These are phyloP conservation scores for Rosa hybrid DNA, from an alignment of 331 rosid species.

Conservation along the genomic window DNA sequence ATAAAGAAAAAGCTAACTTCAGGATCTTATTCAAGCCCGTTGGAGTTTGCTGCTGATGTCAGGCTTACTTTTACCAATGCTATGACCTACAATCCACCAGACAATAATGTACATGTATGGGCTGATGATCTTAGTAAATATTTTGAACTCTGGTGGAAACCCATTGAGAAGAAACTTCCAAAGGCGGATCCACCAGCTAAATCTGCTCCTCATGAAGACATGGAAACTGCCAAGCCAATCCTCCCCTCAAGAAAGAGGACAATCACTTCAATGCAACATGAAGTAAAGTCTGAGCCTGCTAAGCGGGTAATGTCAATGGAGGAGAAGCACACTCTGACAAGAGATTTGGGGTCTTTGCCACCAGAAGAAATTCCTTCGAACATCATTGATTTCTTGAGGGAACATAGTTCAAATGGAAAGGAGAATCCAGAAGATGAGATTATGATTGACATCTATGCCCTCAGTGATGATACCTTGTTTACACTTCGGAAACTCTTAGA, in stretches of 20 bases:
- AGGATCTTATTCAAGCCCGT: conserved; percentile 54
- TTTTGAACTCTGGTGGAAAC: conserved; percentile 79
- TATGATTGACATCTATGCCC: conserved; percentile 82
- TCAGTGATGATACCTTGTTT: conserved; percentile 74
- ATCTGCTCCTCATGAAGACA: conserved; percentile 33
- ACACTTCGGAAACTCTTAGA: conserved; percentile 64
- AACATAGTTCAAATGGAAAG: conserved; percentile 64
- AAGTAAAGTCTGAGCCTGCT: conserved; percentile 43
- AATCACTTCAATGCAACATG: conserved; percentile 28
- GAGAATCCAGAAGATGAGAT: conserved; percentile 77
- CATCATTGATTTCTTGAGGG: conserved; percentile 75
- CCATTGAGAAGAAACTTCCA: conserved; percentile 71
- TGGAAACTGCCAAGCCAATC: conserved; percentile 29
- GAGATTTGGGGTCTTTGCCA: conserved; percentile 66
- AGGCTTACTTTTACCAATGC: conserved; percentile 77
- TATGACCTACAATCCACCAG: conserved; percentile 81
- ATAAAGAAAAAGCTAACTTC: conserved; percentile 54
- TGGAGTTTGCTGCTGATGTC: conserved; percentile 63
- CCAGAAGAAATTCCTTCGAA: conserved; percentile 71
- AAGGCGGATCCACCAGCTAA: conserved; percentile 44
- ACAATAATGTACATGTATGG: conserved; percentile 63
- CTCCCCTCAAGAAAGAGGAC: conserved; percentile 41
- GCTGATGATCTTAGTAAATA: conserved; percentile 67
- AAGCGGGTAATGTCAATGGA: conserved; percentile 59
- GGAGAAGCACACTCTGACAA: conserved; percentile 61